These are phyloP conservation scores for Basipetospora chlamydospora DNA, from an alignment of 2,329 filamentous ascomycete species.

Conservation along the genomic window DNA sequence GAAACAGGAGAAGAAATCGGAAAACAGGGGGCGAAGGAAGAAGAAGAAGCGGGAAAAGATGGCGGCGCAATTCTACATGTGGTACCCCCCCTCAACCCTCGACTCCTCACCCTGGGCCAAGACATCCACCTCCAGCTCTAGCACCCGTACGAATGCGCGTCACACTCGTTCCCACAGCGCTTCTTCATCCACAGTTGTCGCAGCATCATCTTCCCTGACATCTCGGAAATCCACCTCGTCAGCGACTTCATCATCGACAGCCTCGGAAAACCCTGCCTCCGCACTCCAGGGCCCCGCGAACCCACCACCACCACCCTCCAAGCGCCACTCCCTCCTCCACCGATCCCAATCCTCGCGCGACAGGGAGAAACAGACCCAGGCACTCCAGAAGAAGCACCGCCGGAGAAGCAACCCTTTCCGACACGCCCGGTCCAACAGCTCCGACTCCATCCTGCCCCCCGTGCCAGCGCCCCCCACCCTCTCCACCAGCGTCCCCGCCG, in stretches of 20 bases:
- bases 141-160: too few relatives aligned
- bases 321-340: not conserved
- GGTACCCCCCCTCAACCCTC: slow-evolving; percentile 1
- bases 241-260: not conserved
- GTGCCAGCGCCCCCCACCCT: not conserved
- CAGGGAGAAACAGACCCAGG: not conserved
- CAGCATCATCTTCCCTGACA: not conserved
- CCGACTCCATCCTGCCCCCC: slow-evolving; percentile 1
- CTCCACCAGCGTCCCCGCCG: too few relatives aligned
- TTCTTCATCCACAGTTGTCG: not conserved
- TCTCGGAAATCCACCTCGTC: slow-evolving; percentile 2
- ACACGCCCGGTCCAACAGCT: slow-evolving; percentile 2
- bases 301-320: too few relatives aligned
- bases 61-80: not conserved
- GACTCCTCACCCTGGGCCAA: not conserved
- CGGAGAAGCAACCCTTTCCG: not conserved
- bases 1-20: not conserved
- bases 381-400: slow-evolving; percentile 6
- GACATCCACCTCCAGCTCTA: not conserved
- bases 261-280: too few relatives aligned
- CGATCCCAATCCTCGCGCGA: not conserved
- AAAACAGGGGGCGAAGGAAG: not conserved
- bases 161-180: slow-evolving; percentile 3
- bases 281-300: too few relatives aligned
- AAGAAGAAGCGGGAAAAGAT: not conserved